Percentiles rank a stretch among this genome's conserved stretches.
These are phyloP conservation scores for Colletotrichum sp. DNA, from an alignment of 2,329 filamentous ascomycete genomes.

Conservation along the genomic window DNA sequence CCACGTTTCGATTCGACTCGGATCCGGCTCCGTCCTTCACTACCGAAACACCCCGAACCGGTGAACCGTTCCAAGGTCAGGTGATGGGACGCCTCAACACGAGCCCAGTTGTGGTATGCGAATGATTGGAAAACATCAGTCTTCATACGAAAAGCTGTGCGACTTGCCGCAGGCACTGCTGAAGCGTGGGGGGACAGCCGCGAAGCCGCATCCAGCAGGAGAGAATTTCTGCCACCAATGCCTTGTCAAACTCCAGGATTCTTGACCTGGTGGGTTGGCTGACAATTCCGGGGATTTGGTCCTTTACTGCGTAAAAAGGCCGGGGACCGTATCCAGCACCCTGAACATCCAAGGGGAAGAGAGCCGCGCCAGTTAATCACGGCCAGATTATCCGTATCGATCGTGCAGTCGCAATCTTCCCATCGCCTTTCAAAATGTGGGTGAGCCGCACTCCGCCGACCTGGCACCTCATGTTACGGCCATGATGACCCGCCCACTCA, in stretches of 20 bases:
- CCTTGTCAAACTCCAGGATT: neutral
- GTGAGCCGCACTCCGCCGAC: neutral
- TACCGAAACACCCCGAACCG: slow-evolving; percentile 12
- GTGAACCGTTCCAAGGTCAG: neutral
- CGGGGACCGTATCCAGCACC: neutral
- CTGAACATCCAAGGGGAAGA: neutral
- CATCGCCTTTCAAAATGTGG: slow-evolving; percentile 4
- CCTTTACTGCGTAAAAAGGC: slow-evolving; percentile 3
- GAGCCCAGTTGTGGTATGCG: neutral
- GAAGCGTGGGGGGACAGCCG: neutral
- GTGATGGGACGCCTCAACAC: neutral
- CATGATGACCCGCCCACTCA: neutral
- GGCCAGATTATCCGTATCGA: neutral
- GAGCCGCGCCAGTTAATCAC: neutral
- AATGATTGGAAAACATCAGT: neutral
- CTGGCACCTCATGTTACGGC: neutral
- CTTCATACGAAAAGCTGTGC: slow-evolving; percentile 3
- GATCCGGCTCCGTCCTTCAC: slow-evolving; percentile 12
- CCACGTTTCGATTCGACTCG: slow-evolving; percentile 15
- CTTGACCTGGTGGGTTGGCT: neutral
- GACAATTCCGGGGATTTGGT: slow-evolving; percentile 4
- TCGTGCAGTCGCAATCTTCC: neutral
- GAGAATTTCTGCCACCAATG: slow-evolving; percentile 3
- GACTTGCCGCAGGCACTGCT: neutral
- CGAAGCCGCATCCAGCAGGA: neutral